Percentiles rank a stretch among this genome's conserved stretches.
Conservation (phyloP, 176 grass and related monocot genomes). For the Eragrostis curvula region DNA sequence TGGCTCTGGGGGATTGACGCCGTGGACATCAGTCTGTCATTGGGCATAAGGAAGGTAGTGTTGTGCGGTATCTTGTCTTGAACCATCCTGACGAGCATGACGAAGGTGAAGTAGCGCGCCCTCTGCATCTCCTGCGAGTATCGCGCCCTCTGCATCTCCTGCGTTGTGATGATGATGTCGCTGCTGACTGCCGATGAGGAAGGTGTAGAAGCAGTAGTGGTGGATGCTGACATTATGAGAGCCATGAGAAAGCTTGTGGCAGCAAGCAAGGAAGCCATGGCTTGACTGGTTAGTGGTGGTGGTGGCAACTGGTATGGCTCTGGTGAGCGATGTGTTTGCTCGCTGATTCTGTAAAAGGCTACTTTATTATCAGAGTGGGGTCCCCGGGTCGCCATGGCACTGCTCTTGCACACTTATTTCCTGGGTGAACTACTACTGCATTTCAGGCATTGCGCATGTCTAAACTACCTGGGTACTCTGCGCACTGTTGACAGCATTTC, state of each 20-base stretch:
- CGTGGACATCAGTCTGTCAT: conserved; percentile 53
- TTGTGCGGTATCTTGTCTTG: conserved; percentile 51
- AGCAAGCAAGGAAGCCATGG: conserved; percentile 20
- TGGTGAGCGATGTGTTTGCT: neutral
- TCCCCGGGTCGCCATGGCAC: neutral
- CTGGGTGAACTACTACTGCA: conserved; percentile 22
- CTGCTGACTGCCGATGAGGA: neutral
- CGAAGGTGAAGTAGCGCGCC: conserved; percentile 62
- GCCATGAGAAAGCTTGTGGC: conserved; percentile 5
- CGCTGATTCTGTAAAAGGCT: conserved; percentile 7
- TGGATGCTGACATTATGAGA: neutral
- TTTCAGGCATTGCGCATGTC: conserved; percentile 37
- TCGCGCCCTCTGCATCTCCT: conserved; percentile 59
- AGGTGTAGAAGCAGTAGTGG: neutral
- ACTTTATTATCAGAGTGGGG: conserved; percentile 23
- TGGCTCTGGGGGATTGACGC: conserved; percentile 46
- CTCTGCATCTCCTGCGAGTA: conserved; percentile 68
- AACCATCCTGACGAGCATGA: conserved; percentile 72
- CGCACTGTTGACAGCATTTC: neutral
- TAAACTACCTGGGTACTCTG: conserved; percentile 19
- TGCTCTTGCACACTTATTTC: conserved; percentile 32
- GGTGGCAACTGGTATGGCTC: conserved; percentile 16
- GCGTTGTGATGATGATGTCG: conserved; percentile 11
- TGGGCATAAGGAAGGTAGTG: conserved; percentile 66
- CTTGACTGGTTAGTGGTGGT: conserved; percentile 17